Conservation (phyloP, 495 filamentous ascomycete genomes). For the Hypoxylon rickii region DNA sequence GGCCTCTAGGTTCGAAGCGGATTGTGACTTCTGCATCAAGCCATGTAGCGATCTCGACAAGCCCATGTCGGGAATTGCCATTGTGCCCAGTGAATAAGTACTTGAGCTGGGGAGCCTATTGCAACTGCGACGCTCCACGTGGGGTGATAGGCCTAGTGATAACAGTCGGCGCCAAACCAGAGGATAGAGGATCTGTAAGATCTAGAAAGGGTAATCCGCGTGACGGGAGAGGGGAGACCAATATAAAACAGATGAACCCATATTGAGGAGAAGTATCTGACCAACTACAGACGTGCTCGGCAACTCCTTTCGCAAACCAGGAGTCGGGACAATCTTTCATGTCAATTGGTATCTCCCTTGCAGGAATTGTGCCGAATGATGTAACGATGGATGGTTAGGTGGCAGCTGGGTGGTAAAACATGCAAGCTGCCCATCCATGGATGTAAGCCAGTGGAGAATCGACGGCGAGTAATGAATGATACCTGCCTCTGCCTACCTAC, state of each 20-base stretch:
- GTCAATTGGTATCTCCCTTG: conserved; percentile 18
- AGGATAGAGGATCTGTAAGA: conserved; percentile 2
- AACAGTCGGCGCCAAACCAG: conserved; percentile 17
- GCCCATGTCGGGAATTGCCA: conserved; percentile 14
- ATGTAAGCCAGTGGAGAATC: conserved; percentile 11
- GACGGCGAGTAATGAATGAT: conserved; percentile 13
- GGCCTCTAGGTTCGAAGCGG: conserved; percentile 6
- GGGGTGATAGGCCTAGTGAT: conserved; percentile 29
- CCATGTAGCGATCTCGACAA: conserved; percentile 19
- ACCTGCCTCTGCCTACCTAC: conserved; percentile 3
- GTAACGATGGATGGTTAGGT: conserved; percentile 32
- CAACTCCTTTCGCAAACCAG: conserved; percentile 23
- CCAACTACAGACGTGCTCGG: conserved; percentile 14
- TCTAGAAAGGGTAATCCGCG: conserved; percentile 27
- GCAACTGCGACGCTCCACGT: conserved; percentile 24
- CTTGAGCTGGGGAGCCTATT: conserved; percentile 17
- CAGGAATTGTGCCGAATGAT: conserved; percentile 29
- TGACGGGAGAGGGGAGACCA: conserved; percentile 14
- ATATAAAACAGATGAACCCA: conserved; percentile 35
- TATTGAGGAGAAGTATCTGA: conserved; percentile 26
- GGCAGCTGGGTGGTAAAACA: no score
- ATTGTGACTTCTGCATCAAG: conserved; percentile 13
- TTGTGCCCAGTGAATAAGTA: conserved; percentile 4
- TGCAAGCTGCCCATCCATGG: conserved; percentile 14
- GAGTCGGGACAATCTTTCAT: conserved; percentile 20